Evolutionary conservation across 2,329 filamentous ascomycete species (phyloP), one percentile per base, ranked within the genome.

Genomic region (Eutypella sp.): DNA sequence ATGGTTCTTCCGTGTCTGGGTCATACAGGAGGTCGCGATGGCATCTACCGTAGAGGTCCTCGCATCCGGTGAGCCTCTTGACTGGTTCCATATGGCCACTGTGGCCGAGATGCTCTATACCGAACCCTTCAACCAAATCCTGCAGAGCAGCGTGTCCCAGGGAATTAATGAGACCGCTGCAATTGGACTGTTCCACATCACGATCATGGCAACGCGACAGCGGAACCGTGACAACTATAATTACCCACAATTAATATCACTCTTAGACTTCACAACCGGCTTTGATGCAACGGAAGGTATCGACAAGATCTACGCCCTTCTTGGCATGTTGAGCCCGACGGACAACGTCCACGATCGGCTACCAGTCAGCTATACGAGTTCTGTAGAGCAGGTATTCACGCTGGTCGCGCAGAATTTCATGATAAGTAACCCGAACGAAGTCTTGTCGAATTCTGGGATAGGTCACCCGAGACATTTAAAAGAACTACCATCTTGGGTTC

Each of bases 21-120:
- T 48, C 8, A 39, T 48, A 16, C 47, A 48, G 22, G 47, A 48
- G 27, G 25, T 48, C 24, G 44, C 40, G 13, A 46, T 57, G 54
- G 52, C 47, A 45, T 37, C 34, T 19, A 19, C 34, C n/a, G 34
- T 37, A 15, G 34, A 10, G 18, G 34, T 37, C 15, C 34, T 37
- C 16, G 34, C 34, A 10, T 37, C 34, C 7, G 34, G 34, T 11
- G 34, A 37, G 18, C 34, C 1, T 22, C 34, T 37, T n/a, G 10
- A 10, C 34, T 37, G 34, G 34, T n/a, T 11, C 10, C 34, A 22
- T 20, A 8, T 37, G 18, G n/a, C 2, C 10, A 22, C 34, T 19
- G 10, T 22, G 18, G 18, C 34, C 34, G 34, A 22, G 10, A 16
- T 37, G 18, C 3, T 9, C 1, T 1, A 3, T n/a, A 19, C 34